phyloP scores from a whole-genome alignment of 805 yeast species.

The Wilhelminamyces savonicus region DNA sequence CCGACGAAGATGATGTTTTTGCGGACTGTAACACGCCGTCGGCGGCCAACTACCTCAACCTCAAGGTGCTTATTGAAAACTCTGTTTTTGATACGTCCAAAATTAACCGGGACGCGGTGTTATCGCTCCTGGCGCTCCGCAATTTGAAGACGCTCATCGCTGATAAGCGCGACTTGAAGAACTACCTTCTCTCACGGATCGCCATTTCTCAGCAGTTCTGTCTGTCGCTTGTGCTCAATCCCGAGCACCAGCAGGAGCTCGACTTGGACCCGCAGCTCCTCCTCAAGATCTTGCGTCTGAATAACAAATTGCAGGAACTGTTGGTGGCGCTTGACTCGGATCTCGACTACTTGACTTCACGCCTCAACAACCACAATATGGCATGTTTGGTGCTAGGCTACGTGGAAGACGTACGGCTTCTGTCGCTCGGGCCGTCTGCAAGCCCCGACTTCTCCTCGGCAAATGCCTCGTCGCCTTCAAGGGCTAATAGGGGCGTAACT shows the following conservation, averaged over 20 bases:
- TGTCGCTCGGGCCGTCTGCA: neutral
- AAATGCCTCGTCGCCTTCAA: no score
- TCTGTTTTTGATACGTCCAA: slow-evolving; percentile 35
- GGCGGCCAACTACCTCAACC: slow-evolving; percentile 30
- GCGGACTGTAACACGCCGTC: no score
- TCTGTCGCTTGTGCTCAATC: slow-evolving; percentile 14
- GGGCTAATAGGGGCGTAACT: no score
- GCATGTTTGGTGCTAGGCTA: slow-evolving; percentile 43
- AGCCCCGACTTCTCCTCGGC: slow-evolving; percentile 1
- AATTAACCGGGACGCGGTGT: slow-evolving; percentile 25
- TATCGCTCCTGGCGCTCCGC: slow-evolving; percentile 23
- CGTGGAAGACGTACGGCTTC: slow-evolving; percentile 35
- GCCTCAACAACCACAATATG: slow-evolving; percentile 35
- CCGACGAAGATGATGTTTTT: slow-evolving; percentile 11
- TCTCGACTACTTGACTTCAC: slow-evolving; percentile 18
- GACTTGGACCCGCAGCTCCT: slow-evolving; percentile 24
- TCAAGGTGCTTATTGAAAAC: slow-evolving; percentile 40
- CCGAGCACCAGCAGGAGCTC: slow-evolving; percentile 5
- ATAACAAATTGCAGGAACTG: slow-evolving; percentile 24
- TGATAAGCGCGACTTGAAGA: slow-evolving; percentile 23
- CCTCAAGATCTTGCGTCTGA: slow-evolving; percentile 27
- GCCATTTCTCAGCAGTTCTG: slow-evolving; percentile 29
- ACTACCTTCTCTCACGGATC: slow-evolving; percentile 24
- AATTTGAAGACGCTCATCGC: slow-evolving; percentile 21
- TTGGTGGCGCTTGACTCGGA: slow-evolving; percentile 19